phyloP scores from a whole-genome alignment of 345 rosid species.

The Salix arbutifolia region DNA sequence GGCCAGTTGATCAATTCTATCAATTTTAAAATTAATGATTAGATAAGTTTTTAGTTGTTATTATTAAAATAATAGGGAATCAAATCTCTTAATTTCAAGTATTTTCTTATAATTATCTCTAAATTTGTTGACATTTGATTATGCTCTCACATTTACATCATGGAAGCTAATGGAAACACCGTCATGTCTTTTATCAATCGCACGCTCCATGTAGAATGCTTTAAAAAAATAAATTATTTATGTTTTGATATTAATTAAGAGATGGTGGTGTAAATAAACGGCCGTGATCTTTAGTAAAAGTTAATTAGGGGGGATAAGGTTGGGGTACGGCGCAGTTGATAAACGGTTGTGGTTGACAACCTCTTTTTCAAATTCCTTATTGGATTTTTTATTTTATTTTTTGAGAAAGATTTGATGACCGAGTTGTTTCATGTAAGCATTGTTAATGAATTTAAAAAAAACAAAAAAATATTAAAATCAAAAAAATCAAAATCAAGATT shows the following conservation, averaged over 20 bases:
- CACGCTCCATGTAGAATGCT: neutral
- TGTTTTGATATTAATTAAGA: neutral
- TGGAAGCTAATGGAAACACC: neutral
- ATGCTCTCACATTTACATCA: slow-evolving; percentile 28
- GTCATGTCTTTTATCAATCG: neutral
- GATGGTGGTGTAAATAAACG: neutral
- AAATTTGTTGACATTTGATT: slow-evolving; percentile 22
- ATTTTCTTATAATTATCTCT: no score
- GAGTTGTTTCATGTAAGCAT: no score
- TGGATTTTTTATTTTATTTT: no score
- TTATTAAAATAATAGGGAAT: no score
- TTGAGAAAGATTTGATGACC: no score
- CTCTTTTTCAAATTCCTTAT: neutral
- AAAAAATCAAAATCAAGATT: no score
- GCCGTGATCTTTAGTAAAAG: neutral
- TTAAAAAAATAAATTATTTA: neutral
- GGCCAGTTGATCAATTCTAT: no score
- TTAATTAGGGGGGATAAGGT: slow-evolving; percentile 7
- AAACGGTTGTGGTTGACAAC: slow-evolving; percentile 15
- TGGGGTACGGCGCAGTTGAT: slow-evolving; percentile 12
- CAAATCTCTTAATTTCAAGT: no score
- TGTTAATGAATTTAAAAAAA: no score
- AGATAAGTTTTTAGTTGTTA: no score
- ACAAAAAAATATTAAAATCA: no score
- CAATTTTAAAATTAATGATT: no score